Evolutionary conservation across 1,139 yeast species (phyloP), one percentile per base, ranked within the genome.

Genomic region (Geotrichum histeridarum): DNA sequence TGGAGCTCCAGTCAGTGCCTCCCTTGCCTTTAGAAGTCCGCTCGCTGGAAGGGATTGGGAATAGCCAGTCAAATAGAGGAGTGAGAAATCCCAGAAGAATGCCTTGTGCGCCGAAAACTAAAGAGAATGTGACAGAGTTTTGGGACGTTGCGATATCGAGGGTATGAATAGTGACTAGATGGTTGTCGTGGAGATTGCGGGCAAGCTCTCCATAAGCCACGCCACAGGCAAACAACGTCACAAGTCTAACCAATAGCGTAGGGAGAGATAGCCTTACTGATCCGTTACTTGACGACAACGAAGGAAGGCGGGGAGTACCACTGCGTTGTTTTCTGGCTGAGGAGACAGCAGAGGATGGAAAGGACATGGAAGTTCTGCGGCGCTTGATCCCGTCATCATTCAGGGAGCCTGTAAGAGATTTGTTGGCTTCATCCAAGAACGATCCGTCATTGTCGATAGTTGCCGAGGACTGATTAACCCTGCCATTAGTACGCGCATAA

Each of bases 71-170:
- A 63, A 84, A 69, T 0, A 81, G 55, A 9, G 95, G 93, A 48
- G 84, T 78, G 37, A 82, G 64, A 12, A 77, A 64, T 7, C 94
- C 91, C 70, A 86, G 76, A 12, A 81, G 60, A 35, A 84, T 67
- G 1, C 95, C 95, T 62, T 83, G 76, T 1, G 76, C 54, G 1
- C 82, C 79, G 66, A 78, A 74, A 8, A 71, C 63, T 8, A 71
- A 60, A 59, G 66, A 56, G 48, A 61, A 61, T 11, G 58, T 57
- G 18, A 64, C 60, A 15, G 61, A 54, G 41, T 60, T 57, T 17
- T 68, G 69, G 4, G 68, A 66, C 17, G 72, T 68, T 41, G 61
- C 65, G 35, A 63, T 60, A 54, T 65, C 66, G 12, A 69, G 59
- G 31, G 71, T 63, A 52, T 61, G 57, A 11, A 61, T 56, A 30